phyloP scores from a whole-genome alignment of 176 grass and related monocot genomes.

The Aegilops umbellulata region DNA sequence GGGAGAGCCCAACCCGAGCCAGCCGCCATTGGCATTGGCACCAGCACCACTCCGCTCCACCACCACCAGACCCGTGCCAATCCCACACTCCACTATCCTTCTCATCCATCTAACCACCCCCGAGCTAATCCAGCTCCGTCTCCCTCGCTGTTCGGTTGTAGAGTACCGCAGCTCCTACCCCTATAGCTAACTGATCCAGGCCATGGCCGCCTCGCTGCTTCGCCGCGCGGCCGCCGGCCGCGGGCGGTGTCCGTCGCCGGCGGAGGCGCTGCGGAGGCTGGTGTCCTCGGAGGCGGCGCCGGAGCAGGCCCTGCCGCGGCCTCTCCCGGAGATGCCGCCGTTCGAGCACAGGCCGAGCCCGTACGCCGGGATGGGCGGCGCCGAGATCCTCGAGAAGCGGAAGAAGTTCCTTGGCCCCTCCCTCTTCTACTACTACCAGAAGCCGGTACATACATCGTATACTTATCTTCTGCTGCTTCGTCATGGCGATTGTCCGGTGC shows the following conservation, averaged over 20 bases:
- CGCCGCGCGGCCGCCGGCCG: slow-evolving; percentile 13
- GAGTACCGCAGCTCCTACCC: background rate
- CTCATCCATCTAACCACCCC: background rate
- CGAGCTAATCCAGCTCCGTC: background rate
- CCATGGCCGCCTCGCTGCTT: slow-evolving; percentile 40
- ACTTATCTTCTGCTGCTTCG: background rate
- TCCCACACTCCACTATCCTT: background rate
- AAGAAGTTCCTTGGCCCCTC: slow-evolving; percentile 82
- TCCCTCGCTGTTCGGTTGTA: background rate
- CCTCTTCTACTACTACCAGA: slow-evolving; percentile 98
- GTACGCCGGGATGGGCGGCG: slow-evolving; percentile 62
- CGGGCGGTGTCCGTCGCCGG: background rate
- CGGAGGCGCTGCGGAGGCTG: slow-evolving; percentile 31
- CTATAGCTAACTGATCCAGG: background rate
- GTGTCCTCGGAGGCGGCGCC: slow-evolving; percentile 41
- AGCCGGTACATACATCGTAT: slow-evolving; percentile 52
- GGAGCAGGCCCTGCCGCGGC: background rate
- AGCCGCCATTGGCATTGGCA: background rate
- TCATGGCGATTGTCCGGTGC: background rate
- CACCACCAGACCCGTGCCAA: background rate
- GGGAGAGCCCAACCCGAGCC: background rate
- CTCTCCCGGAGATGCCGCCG: slow-evolving; percentile 55
- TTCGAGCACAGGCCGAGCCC: slow-evolving; percentile 70
- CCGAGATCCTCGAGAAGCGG: slow-evolving; percentile 69
- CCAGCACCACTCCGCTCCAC: background rate